Evolutionary conservation across 2,329 filamentous ascomycete species (phyloP), one percentile per base, ranked within the genome.

Genomic region (Penicillium sp.): DNA sequence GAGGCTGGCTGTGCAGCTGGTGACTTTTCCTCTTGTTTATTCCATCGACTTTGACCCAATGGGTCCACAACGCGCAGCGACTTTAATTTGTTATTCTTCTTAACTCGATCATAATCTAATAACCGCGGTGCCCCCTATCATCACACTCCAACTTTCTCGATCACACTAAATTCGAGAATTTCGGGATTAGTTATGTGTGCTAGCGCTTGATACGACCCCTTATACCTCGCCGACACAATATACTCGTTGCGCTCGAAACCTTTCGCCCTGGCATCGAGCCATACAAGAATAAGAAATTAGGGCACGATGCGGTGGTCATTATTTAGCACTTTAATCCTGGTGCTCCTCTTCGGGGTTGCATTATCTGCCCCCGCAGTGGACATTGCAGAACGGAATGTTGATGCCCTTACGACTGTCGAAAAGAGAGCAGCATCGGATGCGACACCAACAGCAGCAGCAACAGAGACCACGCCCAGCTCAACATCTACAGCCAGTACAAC

Each of bases 261-360:
- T 4, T n/a, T 49, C 26, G 17, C 15, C 6, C 7, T n/a, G 24
- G 13, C 17, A 6, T 13, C 15, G 17, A 28, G 26, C 26, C 7
- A 28, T n/a, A 17, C 6, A 49, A n/a, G 13, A 10, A 12, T 13
- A 12, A 42, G 24, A 47, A 17, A 47, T 22, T 8, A 49, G 9
- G 8, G 7, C 45, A 66, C 54, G 17, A 70, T 70, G 68, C 65
- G 66, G 55, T 70, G 68, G 62, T 54, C 42, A 47, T 53, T 58
- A 24, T 28, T 66, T 10, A 19, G 64, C 19, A 28, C 56, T 4
- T 49, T 66, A 8, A 6, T 66, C 24, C 10, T 67, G 10, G 64
- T 66, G 42, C 50, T 66, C 10, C 53, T 68, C 1, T 57, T 61
- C 15, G 56, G 60, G 30, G 59, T 61, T 59, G 33, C 60, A 56